These are phyloP conservation scores for Tylopilus orsonianus DNA, from an alignment of 1,284 basidiomycete species.

Conservation along the genomic window DNA sequence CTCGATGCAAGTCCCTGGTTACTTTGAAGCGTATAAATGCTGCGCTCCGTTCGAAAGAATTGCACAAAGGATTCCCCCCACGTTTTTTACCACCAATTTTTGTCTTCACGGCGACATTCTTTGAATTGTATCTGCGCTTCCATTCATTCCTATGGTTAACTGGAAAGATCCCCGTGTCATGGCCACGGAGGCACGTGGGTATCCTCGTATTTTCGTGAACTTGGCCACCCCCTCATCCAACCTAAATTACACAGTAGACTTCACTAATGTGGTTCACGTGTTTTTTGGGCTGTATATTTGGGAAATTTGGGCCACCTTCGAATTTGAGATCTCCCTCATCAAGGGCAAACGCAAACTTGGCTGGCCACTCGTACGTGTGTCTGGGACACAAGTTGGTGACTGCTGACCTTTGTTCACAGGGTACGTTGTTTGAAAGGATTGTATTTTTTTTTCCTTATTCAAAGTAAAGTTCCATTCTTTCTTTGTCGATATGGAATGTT, in stretches of 20 bases:
- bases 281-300: constrained; percentile 65
- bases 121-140: constrained; percentile 14
- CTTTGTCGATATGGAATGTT: constrained; percentile 69
- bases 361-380: constrained; percentile 57
- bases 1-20: constrained; percentile 24
- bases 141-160: constrained; percentile 46
- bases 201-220: background rate
- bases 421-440: constrained; percentile 11
- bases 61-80: constrained; percentile 5
- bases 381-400: background rate
- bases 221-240: constrained; percentile 2
- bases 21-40: constrained; percentile 26
- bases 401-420: constrained; percentile 15
- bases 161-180: constrained; percentile 55
- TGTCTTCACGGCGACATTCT: constrained; percentile 10
- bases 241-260: constrained; percentile 42
- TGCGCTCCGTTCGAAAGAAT: constrained; percentile 4
- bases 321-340: constrained; percentile 66
- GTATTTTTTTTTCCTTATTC: constrained; percentile 6
- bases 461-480: constrained; percentile 58
- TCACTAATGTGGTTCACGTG: constrained; percentile 56
- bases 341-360: constrained; percentile 53
- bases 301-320: constrained; percentile 62
- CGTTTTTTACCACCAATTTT: constrained; percentile 6
- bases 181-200: constrained; percentile 47